phyloP scores from a whole-genome alignment of 2,329 filamentous ascomycete species.

The Trichothecium roseum region DNA sequence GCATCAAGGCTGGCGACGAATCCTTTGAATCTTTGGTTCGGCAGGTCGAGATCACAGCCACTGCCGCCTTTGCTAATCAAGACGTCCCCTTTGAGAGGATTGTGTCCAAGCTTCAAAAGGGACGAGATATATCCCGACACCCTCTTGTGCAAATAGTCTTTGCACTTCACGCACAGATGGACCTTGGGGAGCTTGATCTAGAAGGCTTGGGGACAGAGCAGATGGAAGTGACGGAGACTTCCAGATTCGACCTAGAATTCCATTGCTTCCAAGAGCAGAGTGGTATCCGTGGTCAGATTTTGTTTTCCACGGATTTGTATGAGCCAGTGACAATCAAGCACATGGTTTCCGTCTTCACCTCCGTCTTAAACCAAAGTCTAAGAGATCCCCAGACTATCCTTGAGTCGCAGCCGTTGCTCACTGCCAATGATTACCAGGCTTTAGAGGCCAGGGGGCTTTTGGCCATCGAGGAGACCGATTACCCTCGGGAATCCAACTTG shows the following conservation, averaged over 20 bases:
- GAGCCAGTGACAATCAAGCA: conserved; percentile 7
- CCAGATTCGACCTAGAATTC: conserved; percentile 13
- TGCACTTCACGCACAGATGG: conserved; percentile 5
- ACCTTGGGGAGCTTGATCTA: conserved; percentile 4
- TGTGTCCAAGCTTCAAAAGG: conserved; percentile 3
- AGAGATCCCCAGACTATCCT: conserved; percentile 2
- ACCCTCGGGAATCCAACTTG: conserved; percentile 10
- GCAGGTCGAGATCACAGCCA: conserved; percentile 4
- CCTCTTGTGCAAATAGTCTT: conserved; percentile 8
- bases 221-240: neutral
- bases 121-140: conserved; percentile 4
- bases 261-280: conserved; percentile 9
- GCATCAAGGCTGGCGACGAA: conserved; percentile 3
- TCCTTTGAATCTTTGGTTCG: conserved; percentile 6
- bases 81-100: conserved; percentile 9
- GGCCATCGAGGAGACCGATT: conserved; percentile 2
- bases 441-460: conserved; percentile 4
- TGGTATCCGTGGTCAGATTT: conserved; percentile 4
- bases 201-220: conserved; percentile 6
- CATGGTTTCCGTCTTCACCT: conserved; percentile 9
- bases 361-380: conserved; percentile 7
- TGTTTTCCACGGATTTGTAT: conserved; percentile 10
- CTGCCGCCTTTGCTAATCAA: conserved; percentile 7
- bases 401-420: neutral
- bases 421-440: neutral